Percentiles rank a stretch among this genome's conserved stretches.
Evolutionary conservation across 768 basidiomycete genomes (phyloP).

Genomic region (Sutorius australiensis): DNA sequence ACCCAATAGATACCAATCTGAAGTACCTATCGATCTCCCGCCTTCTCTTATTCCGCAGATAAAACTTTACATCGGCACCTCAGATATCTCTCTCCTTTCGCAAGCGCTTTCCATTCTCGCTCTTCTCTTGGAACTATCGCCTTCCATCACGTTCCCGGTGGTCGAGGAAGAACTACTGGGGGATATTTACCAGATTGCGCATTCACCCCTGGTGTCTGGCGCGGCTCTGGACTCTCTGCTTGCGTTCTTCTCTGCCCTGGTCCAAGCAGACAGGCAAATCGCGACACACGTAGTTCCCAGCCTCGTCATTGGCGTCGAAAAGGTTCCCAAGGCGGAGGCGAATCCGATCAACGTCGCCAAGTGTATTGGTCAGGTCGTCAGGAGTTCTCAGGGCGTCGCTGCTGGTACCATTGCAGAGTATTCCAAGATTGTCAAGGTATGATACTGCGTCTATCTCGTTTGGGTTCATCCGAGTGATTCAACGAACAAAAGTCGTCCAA

Average conservation of each 20-base stretch:
- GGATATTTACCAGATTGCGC: constrained; percentile 65
- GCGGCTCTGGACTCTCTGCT: constrained; percentile 78
- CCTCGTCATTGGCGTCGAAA: constrained; percentile 63
- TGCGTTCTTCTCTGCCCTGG: constrained; percentile 77
- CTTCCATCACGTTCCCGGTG: constrained; percentile 65
- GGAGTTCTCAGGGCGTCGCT: constrained; percentile 62
- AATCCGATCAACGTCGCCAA: constrained; percentile 73
- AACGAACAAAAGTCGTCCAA: constrained; percentile 47
- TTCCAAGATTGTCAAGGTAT: constrained; percentile 74
- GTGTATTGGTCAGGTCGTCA: constrained; percentile 81
- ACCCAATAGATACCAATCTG: constrained; percentile 39
- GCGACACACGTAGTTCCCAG: constrained; percentile 79
- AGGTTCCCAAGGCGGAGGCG: constrained; percentile 52
- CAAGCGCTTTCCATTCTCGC: constrained; percentile 65
- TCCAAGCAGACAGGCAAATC: constrained; percentile 78
- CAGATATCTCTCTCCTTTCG: constrained; percentile 76
- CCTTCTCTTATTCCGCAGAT: constrained; percentile 67
- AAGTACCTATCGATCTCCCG: constrained; percentile 56
- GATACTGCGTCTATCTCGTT: background rate
- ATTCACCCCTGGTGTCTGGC: constrained; percentile 76
- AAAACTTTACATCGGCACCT: constrained; percentile 66
- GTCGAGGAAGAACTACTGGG: constrained; percentile 67
- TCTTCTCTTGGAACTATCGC: constrained; percentile 64
- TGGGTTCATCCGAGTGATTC: background rate
- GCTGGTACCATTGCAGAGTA: constrained; percentile 85